Evolutionary conservation across 768 basidiomycete species (phyloP).

Genomic region (Crucibulum laeve): DNA sequence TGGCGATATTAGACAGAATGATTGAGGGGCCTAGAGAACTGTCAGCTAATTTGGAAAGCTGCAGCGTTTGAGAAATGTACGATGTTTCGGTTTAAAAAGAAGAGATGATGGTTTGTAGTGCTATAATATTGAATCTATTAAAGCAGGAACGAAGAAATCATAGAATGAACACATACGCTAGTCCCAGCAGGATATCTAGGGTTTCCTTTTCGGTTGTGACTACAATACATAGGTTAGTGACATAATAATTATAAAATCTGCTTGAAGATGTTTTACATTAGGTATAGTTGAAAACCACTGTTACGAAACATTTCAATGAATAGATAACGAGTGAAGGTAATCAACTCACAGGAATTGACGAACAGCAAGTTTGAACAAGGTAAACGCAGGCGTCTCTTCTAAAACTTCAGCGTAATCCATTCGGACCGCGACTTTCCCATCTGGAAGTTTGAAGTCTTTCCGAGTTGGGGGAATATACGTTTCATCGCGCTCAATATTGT

Average conservation of each 20-base stretch:
- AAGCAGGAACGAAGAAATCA: not conserved
- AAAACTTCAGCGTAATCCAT: slow-evolving; percentile 42
- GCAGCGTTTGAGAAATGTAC: slow-evolving; percentile 17
- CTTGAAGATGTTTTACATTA: slow-evolving; percentile 26
- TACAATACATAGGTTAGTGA: slow-evolving; percentile 7
- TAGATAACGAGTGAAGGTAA: not conserved
- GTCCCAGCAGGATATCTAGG: slow-evolving; percentile 38
- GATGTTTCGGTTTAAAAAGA: slow-evolving; percentile 41
- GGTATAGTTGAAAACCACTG: slow-evolving; percentile 42
- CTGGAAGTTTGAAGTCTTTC: slow-evolving; percentile 37
- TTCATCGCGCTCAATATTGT: slow-evolving; percentile 66
- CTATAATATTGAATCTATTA: slow-evolving; percentile 16
- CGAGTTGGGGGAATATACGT: slow-evolving; percentile 56
- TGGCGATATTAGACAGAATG: slow-evolving; percentile 37
- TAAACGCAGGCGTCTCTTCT: slow-evolving; percentile 47
- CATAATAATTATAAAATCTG: not conserved
- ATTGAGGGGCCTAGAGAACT: slow-evolving; percentile 24
- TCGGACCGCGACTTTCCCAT: slow-evolving; percentile 32
- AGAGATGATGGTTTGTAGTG: slow-evolving; percentile 39
- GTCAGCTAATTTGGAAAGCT: not conserved
- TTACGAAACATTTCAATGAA: not conserved
- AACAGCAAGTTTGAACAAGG: slow-evolving; percentile 42
- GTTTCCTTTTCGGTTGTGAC: slow-evolving; percentile 44
- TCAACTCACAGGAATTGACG: slow-evolving; percentile 42
- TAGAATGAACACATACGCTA: slow-evolving; percentile 27